A percentile compares a stretch with the other conserved stretches of the same genome.
Evolutionary conservation across 371 early-diverging fungal species (phyloP).

Genomic region (Mycotypha africana): DNA sequence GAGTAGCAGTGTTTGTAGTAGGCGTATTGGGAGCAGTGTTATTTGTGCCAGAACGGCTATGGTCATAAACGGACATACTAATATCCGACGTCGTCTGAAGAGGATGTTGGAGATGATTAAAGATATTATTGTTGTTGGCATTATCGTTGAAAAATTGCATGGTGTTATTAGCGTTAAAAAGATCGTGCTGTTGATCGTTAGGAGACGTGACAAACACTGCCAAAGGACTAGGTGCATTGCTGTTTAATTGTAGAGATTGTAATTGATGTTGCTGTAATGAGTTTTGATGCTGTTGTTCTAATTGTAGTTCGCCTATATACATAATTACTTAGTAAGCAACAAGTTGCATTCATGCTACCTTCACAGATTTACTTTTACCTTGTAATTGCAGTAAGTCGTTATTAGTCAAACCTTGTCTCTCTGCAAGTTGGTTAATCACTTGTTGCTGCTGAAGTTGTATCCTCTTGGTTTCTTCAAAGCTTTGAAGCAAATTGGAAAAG

Average conservation of each 20-base stretch:
- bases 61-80: conserved; percentile 12
- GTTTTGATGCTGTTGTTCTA: no score
- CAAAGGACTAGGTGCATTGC: neutral
- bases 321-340: no score
- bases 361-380: neutral
- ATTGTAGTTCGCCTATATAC: no score
- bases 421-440: conserved; percentile 23
- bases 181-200: neutral
- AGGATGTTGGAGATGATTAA: neutral
- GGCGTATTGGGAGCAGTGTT: no score
- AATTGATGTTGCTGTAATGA: no score
- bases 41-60: no score
- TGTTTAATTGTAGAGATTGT: neutral
- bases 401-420: conserved; percentile 11
- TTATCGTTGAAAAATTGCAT: conserved; percentile 7
- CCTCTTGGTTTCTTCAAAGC: conserved; percentile 57
- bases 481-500: conserved; percentile 55
- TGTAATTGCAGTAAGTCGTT: conserved; percentile 1
- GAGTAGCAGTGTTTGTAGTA: no score
- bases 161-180: conserved; percentile 1
- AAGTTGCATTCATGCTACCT: no score
- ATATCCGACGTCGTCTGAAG: conserved; percentile 10
- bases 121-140: neutral
- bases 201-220: conserved; percentile 9
- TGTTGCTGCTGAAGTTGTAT: conserved; percentile 51